Conservation (phyloP, 2,329 filamentous ascomycete genomes). For the Chaetomium sp. region DNA sequence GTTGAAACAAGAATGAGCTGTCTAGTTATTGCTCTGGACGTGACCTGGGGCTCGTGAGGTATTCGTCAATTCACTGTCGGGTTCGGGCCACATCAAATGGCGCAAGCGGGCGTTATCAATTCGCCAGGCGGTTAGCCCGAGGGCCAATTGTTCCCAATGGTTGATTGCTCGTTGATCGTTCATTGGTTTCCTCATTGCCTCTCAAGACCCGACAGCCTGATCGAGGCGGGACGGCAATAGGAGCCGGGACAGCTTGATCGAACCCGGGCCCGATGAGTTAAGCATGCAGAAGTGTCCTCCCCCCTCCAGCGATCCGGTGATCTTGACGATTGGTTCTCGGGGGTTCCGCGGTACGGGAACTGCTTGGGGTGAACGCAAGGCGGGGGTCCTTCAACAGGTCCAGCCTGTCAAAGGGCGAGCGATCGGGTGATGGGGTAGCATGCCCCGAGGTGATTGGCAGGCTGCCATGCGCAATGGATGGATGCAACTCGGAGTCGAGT, state of each 20-base stretch:
- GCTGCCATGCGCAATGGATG: conserved; percentile 8
- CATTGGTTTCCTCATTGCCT: background rate
- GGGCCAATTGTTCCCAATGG: background rate
- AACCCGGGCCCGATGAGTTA: conserved; percentile 9
- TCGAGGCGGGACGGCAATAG: conserved; percentile 8
- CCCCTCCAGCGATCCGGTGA: conserved; percentile 29
- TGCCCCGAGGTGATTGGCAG: conserved; percentile 25
- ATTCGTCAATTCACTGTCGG: background rate
- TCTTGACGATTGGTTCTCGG: conserved; percentile 30
- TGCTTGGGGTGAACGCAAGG: conserved; percentile 7
- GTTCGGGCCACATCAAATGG: background rate
- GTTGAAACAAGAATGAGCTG: background rate
- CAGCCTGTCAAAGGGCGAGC: conserved; percentile 23
- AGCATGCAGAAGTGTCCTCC: conserved; percentile 16
- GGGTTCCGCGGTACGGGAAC: conserved; percentile 20
- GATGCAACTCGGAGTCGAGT: conserved; percentile 8
- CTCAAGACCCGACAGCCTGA: conserved; percentile 6
- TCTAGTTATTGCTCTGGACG: too few species aligned
- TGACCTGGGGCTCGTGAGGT: background rate
- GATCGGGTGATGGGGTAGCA: conserved; percentile 29
- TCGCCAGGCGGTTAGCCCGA: background rate
- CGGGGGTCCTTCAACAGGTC: conserved; percentile 17
- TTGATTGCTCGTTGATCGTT: background rate
- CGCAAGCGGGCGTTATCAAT: conserved; percentile 1
- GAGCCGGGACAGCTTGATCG: background rate